Evolutionary conservation across 352 stramenopile genomes (phyloP).

Genomic region (Globisporangium yorkense): DNA sequence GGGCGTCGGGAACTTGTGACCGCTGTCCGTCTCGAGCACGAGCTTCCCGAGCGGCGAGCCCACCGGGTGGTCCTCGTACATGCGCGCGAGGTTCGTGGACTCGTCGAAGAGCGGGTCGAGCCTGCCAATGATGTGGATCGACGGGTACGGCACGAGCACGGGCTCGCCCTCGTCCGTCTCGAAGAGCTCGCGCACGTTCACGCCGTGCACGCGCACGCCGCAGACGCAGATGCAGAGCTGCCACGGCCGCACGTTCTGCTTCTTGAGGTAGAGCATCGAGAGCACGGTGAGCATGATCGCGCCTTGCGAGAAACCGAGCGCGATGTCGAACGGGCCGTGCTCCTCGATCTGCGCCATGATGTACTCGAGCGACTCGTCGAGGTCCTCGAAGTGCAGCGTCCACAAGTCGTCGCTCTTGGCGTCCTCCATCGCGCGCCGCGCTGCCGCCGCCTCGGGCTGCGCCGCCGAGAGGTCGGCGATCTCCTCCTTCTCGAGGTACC

Average conservation of each 20-base stretch:
- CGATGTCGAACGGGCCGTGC: conserved; percentile 40
- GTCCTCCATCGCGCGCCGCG: not conserved
- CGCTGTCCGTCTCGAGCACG: conserved; percentile 35
- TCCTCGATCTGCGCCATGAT: conserved; percentile 30
- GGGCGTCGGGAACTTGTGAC: conserved; percentile 68
- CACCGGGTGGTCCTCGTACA: conserved; percentile 33
- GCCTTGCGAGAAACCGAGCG: conserved; percentile 55
- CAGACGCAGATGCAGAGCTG: conserved; percentile 39
- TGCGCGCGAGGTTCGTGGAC: conserved; percentile 31
- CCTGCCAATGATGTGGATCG: conserved; percentile 50
- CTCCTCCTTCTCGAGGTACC: conserved; percentile 18
- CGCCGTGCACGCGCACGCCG: conserved; percentile 26
- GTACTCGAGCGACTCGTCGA: conserved; percentile 31
- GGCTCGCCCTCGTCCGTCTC: conserved; percentile 16
- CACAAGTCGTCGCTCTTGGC: conserved; percentile 8
- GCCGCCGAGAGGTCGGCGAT: conserved; percentile 15
- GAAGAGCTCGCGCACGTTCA: conserved; percentile 33
- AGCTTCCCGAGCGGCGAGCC: conserved; percentile 24
- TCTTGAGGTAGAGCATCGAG: conserved; percentile 27
- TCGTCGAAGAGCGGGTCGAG: conserved; percentile 44
- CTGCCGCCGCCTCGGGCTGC: conserved; percentile 5
- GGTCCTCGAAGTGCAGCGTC: conserved; percentile 27
- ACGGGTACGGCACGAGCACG: conserved; percentile 21
- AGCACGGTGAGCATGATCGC: conserved; percentile 38
- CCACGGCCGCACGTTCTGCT: conserved; percentile 25